Evolutionary conservation across 805 yeast genomes (phyloP), one percentile per base, ranked within the genome.

Genomic region (Hermanozyma aechmeae): DNA sequence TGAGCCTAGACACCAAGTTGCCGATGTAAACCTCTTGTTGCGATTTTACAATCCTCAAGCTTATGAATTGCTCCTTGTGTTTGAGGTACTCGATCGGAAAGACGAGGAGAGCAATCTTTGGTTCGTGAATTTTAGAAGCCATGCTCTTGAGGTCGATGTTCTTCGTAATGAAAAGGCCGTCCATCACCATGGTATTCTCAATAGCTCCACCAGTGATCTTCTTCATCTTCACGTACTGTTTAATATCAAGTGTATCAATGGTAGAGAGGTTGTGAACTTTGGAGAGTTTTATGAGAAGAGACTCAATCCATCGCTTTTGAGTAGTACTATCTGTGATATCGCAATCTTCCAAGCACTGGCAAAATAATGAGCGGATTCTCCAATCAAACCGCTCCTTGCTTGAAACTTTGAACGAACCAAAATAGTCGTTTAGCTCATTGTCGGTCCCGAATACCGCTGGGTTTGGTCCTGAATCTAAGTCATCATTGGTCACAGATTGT

Each of bases 151-250:
- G 62, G 3, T 95, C 95, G 25, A 87, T 60, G 12, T 77, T 73
- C 40, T 86, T 85, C 0, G 96, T 80, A 52, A 87, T 85, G 3
- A 84, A 79, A 4, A 84, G 54, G 0, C 98, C 99, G 45, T 80
- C 76, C 3, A 89, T 51, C 17, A 72, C 68, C 16, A 58, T 57
- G 0, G 89, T 73, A 24, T 80, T 76, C 4, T 61, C 56, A 1
- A 78, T 70, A 1, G 50, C 34, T 0, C 93, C 92, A 1, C 98
- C 97, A 1, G 78, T 66, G 6, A 89, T 73, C 34, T 85, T 68
- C 48, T 92, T 93, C 25, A 92, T 66, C 46, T 93, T 92, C 24
- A 92, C 73, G 51, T 83, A 89, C 41, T 80, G 87, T n/a, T 89
- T 68, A 27, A 87, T 76, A 49, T 92, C 96, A 35, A 86, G 66